Percentiles rank a stretch among this genome's conserved stretches.
phyloP scores from a whole-genome alignment of 495 filamentous ascomycete species.

The Neurospora terricola region DNA sequence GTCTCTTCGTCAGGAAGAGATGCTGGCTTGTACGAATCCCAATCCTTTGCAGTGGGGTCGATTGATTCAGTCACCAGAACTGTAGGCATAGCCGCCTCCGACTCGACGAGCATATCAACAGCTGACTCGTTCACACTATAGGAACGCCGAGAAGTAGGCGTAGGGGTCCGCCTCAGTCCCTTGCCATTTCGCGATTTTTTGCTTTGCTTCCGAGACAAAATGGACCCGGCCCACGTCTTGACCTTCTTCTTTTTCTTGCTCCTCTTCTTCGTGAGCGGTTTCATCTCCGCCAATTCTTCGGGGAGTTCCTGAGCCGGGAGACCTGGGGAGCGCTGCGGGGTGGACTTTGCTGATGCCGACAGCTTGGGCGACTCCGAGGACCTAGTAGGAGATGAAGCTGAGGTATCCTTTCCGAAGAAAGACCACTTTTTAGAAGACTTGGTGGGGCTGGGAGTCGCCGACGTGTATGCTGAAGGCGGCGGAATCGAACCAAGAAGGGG shows the following conservation, averaged over 20 bases:
- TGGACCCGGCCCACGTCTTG: slow-evolving; percentile 69
- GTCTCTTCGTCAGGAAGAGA: slow-evolving; percentile 40
- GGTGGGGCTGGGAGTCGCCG: slow-evolving; percentile 34
- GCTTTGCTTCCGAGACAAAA: slow-evolving; percentile 56
- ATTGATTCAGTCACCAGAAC: slow-evolving; percentile 19
- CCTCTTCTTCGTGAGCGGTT: slow-evolving; percentile 36
- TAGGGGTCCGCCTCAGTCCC: slow-evolving; percentile 30
- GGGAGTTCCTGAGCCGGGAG: background rate
- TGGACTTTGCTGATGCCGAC: background rate
- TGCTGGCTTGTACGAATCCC: slow-evolving; percentile 9
- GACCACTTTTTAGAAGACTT: slow-evolving; percentile 42
- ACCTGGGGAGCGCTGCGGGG: slow-evolving; percentile 10
- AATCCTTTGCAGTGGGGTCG: slow-evolving; percentile 10
- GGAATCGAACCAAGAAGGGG: slow-evolving; percentile 33
- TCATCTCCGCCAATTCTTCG: slow-evolving; percentile 4
- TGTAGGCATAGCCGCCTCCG: slow-evolving; percentile 16
- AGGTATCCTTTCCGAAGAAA: slow-evolving; percentile 44
- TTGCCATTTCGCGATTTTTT: slow-evolving; percentile 31
- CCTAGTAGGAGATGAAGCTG: slow-evolving; percentile 31
- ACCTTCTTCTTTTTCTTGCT: slow-evolving; percentile 69
- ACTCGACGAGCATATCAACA: slow-evolving; percentile 9
- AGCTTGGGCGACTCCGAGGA: slow-evolving; percentile 25
- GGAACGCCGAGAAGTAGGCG: slow-evolving; percentile 26
- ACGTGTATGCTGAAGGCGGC: slow-evolving; percentile 13
- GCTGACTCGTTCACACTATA: slow-evolving; percentile 12